Percentiles rank a stretch among this genome's conserved stretches.
phyloP scores from a whole-genome alignment of 129 eudicot species.

The Logfia minima region DNA sequence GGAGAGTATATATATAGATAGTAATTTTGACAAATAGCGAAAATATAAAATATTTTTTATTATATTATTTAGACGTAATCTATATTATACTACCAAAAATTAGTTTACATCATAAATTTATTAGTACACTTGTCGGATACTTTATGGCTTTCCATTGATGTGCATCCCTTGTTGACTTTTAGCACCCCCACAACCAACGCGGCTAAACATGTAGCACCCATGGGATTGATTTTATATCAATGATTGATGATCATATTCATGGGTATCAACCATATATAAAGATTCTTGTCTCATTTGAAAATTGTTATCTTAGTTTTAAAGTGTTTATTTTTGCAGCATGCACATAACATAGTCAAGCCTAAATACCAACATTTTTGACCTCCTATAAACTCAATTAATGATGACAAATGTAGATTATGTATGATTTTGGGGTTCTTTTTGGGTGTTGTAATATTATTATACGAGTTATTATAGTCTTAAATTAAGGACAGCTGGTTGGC shows the following conservation, averaged over 20 bases:
- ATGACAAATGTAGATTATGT: constrained; percentile 19
- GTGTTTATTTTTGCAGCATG: constrained; percentile 23
- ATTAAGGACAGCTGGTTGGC: no score
- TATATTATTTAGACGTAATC: not conserved
- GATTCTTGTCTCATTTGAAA: constrained; percentile 14
- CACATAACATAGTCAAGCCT: constrained; percentile 33
- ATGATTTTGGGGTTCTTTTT: not conserved
- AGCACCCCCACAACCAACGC: constrained; percentile 31
- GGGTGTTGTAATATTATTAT: no score
- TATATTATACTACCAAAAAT: not conserved
- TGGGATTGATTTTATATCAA: not conserved
- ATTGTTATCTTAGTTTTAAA: constrained; percentile 10
- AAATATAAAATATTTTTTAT: no score
- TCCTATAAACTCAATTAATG: not conserved
- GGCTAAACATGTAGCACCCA: constrained; percentile 37
- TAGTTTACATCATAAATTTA: not conserved
- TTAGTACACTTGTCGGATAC: constrained; percentile 30
- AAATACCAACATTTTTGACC: constrained; percentile 30
- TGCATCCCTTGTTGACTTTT: constrained; percentile 26
- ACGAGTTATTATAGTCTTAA: no score
- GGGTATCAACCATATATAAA: not conserved
- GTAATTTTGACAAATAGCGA: no score
- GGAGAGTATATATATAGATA: no score
- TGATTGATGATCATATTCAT: constrained; percentile 1
- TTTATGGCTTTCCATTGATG: constrained; percentile 26